Evolutionary conservation across 2,329 filamentous ascomycete species (phyloP).

Genomic region (Penicillium psychrosexuale): DNA sequence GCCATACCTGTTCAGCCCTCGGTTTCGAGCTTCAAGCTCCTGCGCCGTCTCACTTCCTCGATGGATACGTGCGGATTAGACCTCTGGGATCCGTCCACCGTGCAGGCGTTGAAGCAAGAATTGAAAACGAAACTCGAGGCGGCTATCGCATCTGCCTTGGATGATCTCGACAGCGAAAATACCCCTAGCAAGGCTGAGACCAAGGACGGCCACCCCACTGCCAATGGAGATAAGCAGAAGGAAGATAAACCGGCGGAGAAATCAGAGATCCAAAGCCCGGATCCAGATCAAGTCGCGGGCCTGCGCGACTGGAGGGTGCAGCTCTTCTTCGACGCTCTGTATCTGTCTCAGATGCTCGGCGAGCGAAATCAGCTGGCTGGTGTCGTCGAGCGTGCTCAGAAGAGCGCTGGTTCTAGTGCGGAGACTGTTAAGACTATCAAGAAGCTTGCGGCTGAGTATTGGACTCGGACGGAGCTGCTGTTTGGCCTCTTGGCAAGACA

Average conservation of each 20-base stretch:
- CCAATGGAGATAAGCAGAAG: conserved; percentile 1
- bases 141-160: conserved; percentile 21
- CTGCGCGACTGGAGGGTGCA: conserved; percentile 37
- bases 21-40: conserved; percentile 66
- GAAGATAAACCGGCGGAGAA: conserved; percentile 1
- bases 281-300: conserved; percentile 7
- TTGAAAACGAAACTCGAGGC: conserved; percentile 51
- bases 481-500: conserved; percentile 67
- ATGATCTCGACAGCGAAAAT: conserved; percentile 17
- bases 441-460: conserved; percentile 71
- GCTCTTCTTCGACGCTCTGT: conserved; percentile 38
- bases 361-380: conserved; percentile 45
- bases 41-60: conserved; percentile 60
- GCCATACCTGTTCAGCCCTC: conserved; percentile 76
- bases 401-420: conserved; percentile 50
- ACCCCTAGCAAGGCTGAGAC: background rate
- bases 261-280: background rate
- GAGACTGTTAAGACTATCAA: conserved; percentile 53
- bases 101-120: conserved; percentile 60
- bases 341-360: conserved; percentile 30
- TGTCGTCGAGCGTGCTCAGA: conserved; percentile 44
- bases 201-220: background rate
- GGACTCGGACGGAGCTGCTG: conserved; percentile 75
- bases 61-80: conserved; percentile 74
- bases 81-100: conserved; percentile 72